Evolutionary conservation across 495 filamentous ascomycete genomes (phyloP).

Genomic region (Aspergillus baeticus): DNA sequence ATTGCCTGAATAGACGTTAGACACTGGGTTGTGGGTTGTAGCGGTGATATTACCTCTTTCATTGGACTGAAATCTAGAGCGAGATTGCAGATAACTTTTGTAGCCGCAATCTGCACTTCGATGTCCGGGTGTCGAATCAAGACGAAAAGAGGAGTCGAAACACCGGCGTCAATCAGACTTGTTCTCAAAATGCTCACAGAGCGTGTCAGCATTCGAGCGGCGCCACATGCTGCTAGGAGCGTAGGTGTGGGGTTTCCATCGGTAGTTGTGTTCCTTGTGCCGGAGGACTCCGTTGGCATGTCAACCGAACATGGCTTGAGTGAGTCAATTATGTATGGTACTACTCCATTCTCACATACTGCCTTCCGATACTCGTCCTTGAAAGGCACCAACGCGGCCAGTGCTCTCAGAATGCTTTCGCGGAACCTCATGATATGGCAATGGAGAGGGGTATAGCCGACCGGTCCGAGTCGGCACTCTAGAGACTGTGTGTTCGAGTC

Average conservation of each 20-base stretch:
- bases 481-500: constrained; percentile 23
- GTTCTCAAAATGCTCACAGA: constrained; percentile 83
- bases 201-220: constrained; percentile 72
- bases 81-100: constrained; percentile 77
- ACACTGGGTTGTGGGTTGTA: neutral
- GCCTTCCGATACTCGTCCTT: constrained; percentile 84
- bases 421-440: constrained; percentile 75
- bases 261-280: constrained; percentile 36
- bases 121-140: constrained; percentile 74
- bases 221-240: constrained; percentile 81
- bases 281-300: constrained; percentile 28
- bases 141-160: constrained; percentile 74
- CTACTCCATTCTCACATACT: constrained; percentile 75
- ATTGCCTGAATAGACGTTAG: constrained; percentile 53
- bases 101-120: constrained; percentile 83
- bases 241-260: constrained; percentile 59
- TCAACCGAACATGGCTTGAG: constrained; percentile 58
- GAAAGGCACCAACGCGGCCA: constrained; percentile 74
- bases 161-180: constrained; percentile 78
- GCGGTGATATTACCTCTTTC: constrained; percentile 53
- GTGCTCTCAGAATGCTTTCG: constrained; percentile 72
- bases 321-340: constrained; percentile 80
- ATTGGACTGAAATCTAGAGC: constrained; percentile 86
- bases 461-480: constrained; percentile 51
- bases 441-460: constrained; percentile 60